These are phyloP conservation scores for Phytophthora uliginosa DNA, from an alignment of 352 stramenopile species.

Conservation along the genomic window DNA sequence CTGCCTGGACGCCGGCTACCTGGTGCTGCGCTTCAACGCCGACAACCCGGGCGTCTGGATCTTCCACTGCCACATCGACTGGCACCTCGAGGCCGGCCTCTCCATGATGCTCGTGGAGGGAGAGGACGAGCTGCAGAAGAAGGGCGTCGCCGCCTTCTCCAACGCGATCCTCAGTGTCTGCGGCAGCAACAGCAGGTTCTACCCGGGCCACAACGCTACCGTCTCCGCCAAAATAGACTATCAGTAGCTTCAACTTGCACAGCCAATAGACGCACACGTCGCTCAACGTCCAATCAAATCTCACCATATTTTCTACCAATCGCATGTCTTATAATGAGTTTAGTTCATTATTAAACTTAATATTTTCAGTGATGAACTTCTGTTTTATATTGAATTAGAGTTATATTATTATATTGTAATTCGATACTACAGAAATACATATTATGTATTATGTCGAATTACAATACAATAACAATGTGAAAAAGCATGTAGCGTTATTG, in stretches of 20 bases:
- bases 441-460: no score
- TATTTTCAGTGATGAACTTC: no score
- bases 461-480: no score
- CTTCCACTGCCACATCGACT: constrained; percentile 57
- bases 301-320: no score
- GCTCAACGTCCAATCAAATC: no score
- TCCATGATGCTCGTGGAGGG: constrained; percentile 39
- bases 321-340: no score
- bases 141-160: constrained; percentile 24
- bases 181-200: constrained; percentile 22
- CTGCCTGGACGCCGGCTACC: constrained; percentile 35
- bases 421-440: no score
- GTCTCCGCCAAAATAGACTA: background rate
- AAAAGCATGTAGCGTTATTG: no score
- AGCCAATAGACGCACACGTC: background rate
- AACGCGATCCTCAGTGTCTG: constrained; percentile 35
- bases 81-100: constrained; percentile 42
- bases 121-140: constrained; percentile 24
- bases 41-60: constrained; percentile 52
- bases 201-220: constrained; percentile 1
- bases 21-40: constrained; percentile 46
- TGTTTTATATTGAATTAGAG: no score
- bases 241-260: background rate
- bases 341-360: no score
- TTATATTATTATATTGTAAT: no score